phyloP scores from a whole-genome alignment of 495 filamentous ascomycete genomes.

The Annulohypoxylon bovei region DNA sequence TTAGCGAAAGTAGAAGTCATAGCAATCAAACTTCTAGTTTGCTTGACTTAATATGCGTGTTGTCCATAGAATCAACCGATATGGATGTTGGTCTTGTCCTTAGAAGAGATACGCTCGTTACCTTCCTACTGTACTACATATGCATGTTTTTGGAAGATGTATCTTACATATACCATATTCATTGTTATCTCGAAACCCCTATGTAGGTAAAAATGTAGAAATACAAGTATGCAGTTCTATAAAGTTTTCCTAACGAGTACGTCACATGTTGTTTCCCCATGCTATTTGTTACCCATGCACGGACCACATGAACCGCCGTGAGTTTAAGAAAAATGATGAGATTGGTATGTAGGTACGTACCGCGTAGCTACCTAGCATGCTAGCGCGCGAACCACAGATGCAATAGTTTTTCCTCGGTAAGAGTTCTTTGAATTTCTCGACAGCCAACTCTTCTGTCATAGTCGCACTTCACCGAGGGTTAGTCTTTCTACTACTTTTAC shows the following conservation, averaged over 20 bases:
- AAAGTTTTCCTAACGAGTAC: too few species aligned
- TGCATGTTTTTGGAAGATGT: too few species aligned
- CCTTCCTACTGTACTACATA: too few species aligned
- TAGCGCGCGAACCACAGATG: slow-evolving; percentile 5
- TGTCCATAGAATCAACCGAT: too few species aligned
- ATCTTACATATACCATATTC: too few species aligned
- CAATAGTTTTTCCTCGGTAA: background rate
- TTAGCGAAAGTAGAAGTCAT: too few species aligned
- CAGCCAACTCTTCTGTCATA: background rate
- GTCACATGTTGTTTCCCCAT: background rate
- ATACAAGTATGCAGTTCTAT: too few species aligned
- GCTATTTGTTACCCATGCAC: slow-evolving; percentile 1
- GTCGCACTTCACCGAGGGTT: slow-evolving; percentile 16
- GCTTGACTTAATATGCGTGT: too few species aligned
- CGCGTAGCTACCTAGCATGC: background rate
- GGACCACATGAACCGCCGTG: background rate
- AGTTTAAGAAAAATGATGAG: background rate
- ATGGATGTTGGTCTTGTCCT: background rate
- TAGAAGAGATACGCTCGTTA: background rate
- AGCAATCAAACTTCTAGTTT: too few species aligned
- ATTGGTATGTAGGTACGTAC: slow-evolving; percentile 1
- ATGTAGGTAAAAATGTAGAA: too few species aligned
- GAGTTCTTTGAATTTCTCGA: background rate
- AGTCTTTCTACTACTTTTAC: slow-evolving; percentile 15
- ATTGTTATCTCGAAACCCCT: too few species aligned